A percentile compares a stretch with the other conserved stretches of the same genome.
These are phyloP conservation scores for Monascus purpureus DNA, from an alignment of 495 filamentous ascomycete species.

Conservation along the genomic window DNA sequence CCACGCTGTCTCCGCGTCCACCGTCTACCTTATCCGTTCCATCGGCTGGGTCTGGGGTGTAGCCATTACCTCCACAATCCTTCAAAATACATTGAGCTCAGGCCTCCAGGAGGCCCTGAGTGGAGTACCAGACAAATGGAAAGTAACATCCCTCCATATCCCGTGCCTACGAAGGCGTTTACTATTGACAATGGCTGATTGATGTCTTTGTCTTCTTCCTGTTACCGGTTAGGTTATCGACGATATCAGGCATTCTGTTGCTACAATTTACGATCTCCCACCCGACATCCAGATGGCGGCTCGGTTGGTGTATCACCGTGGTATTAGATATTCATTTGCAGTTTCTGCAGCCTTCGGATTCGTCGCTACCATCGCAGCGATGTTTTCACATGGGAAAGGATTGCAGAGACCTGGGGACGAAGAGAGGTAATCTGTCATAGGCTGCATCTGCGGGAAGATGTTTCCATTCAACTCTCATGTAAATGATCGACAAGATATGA, in stretches of 20 bases:
- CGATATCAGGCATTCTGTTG: conserved; percentile 47
- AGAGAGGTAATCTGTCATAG: too few species aligned
- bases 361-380: conserved; percentile 33
- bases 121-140: conserved; percentile 51
- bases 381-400: conserved; percentile 36
- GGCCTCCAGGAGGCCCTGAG: conserved; percentile 42
- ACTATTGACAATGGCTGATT: conserved; percentile 3
- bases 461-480: too few species aligned
- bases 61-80: conserved; percentile 45
- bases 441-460: too few species aligned
- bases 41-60: conserved; percentile 52
- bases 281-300: conserved; percentile 46
- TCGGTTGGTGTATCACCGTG: conserved; percentile 44
- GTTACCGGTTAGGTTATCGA: conserved; percentile 35
- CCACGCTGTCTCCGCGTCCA: conserved; percentile 51
- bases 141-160: conserved; percentile 41
- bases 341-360: conserved; percentile 37
- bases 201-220: conserved; percentile 8
- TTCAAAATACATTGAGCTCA: conserved; percentile 47
- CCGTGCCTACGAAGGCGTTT: too few species aligned
- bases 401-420: conserved; percentile 9
- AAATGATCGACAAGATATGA: too few species aligned
- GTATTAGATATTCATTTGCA: conserved; percentile 40
- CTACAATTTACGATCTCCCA: conserved; percentile 37
- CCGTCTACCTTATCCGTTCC: conserved; percentile 48